These are phyloP conservation scores for Dendrobium chrysotoxum DNA, from an alignment of 106 monocot genomes.

Conservation along the genomic window DNA sequence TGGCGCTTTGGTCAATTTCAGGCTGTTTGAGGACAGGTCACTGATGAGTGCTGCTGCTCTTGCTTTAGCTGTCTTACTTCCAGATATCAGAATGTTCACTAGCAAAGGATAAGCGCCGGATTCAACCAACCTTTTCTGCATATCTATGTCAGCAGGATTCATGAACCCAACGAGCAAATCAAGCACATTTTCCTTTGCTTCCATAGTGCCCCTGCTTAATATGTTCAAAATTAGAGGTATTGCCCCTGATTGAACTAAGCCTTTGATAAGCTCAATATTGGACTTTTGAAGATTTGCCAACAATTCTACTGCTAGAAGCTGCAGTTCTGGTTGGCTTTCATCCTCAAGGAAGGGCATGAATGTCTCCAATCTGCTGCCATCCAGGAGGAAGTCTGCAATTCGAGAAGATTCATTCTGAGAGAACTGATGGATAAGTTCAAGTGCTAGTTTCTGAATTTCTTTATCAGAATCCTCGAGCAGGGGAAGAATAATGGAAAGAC, in stretches of 20 bases:
- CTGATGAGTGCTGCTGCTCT: constrained; percentile 15
- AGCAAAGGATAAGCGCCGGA: constrained; percentile 14
- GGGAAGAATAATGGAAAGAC: constrained; percentile 10
- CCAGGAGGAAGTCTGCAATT: constrained; percentile 8
- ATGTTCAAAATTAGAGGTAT: constrained; percentile 8
- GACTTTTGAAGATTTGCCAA: constrained; percentile 12
- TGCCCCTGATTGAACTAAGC: constrained; percentile 1
- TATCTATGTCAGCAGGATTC: constrained; percentile 12
- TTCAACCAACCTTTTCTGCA: constrained; percentile 12
- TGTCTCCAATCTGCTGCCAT: constrained; percentile 7
- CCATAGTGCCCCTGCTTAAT: not conserved
- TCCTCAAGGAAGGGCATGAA: constrained; percentile 10
- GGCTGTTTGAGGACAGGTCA: constrained; percentile 13
- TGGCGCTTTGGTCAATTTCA: not conserved
- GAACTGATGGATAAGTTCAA: constrained; percentile 11
- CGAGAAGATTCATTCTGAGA: not conserved
- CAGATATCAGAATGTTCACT: constrained; percentile 6
- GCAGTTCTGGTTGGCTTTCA: constrained; percentile 6
- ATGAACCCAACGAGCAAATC: constrained; percentile 8
- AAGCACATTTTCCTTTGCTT: constrained; percentile 19
- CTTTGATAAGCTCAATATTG: constrained; percentile 4
- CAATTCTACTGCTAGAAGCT: constrained; percentile 9
- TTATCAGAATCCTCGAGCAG: constrained; percentile 13
- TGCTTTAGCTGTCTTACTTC: constrained; percentile 11
- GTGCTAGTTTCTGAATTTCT: constrained; percentile 10